Evolutionary conservation across 352 stramenopile species (phyloP).

Genomic region (Phytophthora meadii): DNA sequence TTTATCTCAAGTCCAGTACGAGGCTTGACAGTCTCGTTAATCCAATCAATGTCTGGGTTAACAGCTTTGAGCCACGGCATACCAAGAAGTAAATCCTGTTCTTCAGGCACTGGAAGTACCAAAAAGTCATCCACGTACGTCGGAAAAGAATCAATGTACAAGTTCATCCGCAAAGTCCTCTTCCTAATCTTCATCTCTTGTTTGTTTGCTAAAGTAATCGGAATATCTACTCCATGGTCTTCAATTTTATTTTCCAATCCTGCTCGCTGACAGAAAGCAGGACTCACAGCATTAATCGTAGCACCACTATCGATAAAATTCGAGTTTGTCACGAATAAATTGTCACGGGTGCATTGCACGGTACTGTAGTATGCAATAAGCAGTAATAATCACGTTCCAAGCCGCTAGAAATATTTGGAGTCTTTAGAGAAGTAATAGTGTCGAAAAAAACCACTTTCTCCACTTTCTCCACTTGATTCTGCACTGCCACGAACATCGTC

Average conservation of each 20-base stretch:
- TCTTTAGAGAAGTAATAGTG: neutral
- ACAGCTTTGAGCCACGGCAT: neutral
- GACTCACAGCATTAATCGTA: neutral
- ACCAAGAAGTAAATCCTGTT: neutral
- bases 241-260: neutral
- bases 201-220: neutral
- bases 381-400: neutral
- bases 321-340: neutral
- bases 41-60: neutral
- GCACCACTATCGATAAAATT: conserved; percentile 1
- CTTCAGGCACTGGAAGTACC: neutral
- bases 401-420: neutral
- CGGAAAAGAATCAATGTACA: neutral
- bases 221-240: neutral
- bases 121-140: neutral
- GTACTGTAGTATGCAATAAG: neutral
- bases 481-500: neutral
- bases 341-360: neutral
- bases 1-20: neutral
- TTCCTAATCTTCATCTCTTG: neutral
- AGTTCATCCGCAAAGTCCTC: neutral
- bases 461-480: neutral
- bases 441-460: neutral
- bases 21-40: neutral
- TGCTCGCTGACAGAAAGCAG: neutral